Evolutionary conservation across 495 filamentous ascomycete genomes (phyloP), one percentile per base, ranked within the genome.

Genomic region (Trichoderma reesei): DNA sequence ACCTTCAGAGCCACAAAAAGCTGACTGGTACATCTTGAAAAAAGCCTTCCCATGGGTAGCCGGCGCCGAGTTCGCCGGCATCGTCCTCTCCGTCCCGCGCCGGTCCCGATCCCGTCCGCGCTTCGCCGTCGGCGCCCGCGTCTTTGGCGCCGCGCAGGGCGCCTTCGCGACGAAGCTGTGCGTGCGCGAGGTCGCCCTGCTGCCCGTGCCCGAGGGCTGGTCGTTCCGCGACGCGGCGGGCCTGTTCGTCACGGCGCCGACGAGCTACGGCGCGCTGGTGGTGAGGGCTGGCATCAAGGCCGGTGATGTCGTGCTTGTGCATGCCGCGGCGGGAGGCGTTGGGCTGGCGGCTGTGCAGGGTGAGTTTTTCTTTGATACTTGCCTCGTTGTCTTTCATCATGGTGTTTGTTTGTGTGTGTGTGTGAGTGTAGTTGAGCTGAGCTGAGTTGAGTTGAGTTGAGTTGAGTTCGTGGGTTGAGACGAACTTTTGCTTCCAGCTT

Each of bases 321-420:
- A 98, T 75, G 93, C 93, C 13, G 93, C 91, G 0, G 93, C 93
- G 0, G 93, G 93, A 3, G 93, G 93, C 2, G 93, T 97, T 0
- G 93, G 93, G 3, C 75, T 98, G 14, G 90, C 92, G 20, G 93
- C 93, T 18, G 91, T 98, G 39, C 93, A 98, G 70, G 83, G 73
- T 76, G 14, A 3, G 73, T 61, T 41, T 16, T 20, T 26, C 9
- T 42, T 1, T 10, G 2, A 2, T 61, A 10, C 11, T 34, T 13
- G n/a, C n/a, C n/a, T 42, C 11, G n/a, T 3, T 39, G 34, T 34
- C 16, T 16, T 7, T 3, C 39, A 61, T n/a, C 2, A n/a, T 61
- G 34, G 39, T 31, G 0, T 10, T 10, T 10, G 4, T 39, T 54
- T 18, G 5, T 33, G 48, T 46, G 42, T 16, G 42, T 48, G 44